phyloP scores from a whole-genome alignment of 2,329 filamentous ascomycete species.

The Parascedosporium putredinis region DNA sequence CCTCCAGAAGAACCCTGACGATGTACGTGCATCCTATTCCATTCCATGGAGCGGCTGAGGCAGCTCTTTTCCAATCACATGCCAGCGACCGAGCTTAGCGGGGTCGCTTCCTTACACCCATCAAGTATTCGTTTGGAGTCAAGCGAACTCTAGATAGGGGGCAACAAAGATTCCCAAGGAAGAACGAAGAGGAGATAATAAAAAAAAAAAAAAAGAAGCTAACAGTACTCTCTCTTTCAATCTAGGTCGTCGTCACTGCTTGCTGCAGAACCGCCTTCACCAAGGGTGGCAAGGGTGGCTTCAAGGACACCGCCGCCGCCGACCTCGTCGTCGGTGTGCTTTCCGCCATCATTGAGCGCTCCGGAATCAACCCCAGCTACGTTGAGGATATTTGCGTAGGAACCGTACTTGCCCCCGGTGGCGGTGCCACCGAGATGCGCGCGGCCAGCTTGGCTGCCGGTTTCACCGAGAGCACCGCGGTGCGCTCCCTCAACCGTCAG shows the following conservation, averaged over 20 bases:
- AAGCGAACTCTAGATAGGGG: no score
- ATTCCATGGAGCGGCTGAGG: no score
- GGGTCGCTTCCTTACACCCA: no score
- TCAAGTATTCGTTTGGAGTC: no score
- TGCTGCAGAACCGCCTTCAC: conserved; percentile 87
- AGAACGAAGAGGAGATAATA: no score
- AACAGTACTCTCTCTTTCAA: no score
- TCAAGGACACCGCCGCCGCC: conserved; percentile 86
- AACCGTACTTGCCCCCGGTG: conserved; percentile 81
- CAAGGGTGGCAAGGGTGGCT: conserved; percentile 82
- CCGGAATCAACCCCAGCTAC: conserved; percentile 74
- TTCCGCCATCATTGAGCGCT: conserved; percentile 70
- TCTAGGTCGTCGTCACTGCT: conserved; percentile 82
- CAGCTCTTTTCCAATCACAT: no score
- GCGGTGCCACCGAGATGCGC: conserved; percentile 93
- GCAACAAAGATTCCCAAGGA: no score
- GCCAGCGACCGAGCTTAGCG: no score
- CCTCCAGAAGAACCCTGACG: conserved; percentile 56
- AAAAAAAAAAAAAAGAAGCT: no score
- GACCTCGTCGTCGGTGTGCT: conserved; percentile 81
- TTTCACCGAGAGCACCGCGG: conserved; percentile 75
- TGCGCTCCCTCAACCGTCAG: conserved; percentile 84
- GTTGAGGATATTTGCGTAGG: conserved; percentile 93
- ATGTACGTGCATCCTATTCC: no score
- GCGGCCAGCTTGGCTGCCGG: conserved; percentile 84